Percentiles rank a stretch among this genome's conserved stretches.
Conservation (phyloP, 148 eudicot genomes). For the Drosera capensis region DNA sequence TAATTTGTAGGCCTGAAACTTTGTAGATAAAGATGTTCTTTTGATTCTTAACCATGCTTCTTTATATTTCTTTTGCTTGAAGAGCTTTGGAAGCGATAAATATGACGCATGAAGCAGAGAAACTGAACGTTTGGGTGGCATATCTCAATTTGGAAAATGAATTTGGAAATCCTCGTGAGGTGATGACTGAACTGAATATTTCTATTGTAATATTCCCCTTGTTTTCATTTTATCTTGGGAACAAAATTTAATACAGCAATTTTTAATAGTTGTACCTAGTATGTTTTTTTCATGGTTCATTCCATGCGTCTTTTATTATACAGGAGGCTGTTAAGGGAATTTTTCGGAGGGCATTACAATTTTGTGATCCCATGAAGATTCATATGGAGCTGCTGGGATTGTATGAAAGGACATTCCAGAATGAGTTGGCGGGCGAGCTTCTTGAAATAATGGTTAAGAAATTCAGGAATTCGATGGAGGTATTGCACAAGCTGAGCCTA, state of each 20-base stretch:
- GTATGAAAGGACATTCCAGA: slow-evolving; percentile 80
- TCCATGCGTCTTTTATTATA: slow-evolving; percentile 5
- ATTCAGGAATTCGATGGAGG: slow-evolving; percentile 78
- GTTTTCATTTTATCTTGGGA: not conserved
- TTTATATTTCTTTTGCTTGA: slow-evolving; percentile 5
- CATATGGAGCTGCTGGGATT: slow-evolving; percentile 62
- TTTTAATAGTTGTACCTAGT: not conserved
- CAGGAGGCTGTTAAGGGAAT: slow-evolving; percentile 68
- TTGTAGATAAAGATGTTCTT: not conserved
- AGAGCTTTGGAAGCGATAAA: slow-evolving; percentile 88
- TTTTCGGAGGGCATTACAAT: slow-evolving; percentile 82
- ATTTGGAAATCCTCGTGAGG: slow-evolving; percentile 78
- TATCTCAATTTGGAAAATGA: slow-evolving; percentile 85
- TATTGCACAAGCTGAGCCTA: too few relatives aligned
- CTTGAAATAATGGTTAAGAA: slow-evolving; percentile 75
- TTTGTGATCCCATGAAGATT: slow-evolving; percentile 74
- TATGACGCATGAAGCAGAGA: slow-evolving; percentile 67
- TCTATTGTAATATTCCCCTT: not conserved
- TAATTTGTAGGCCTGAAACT: not conserved
- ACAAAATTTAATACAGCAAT: not conserved
- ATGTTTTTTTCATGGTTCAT: not conserved
- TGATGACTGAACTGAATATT: slow-evolving; percentile 5
- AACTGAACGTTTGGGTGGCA: slow-evolving; percentile 86
- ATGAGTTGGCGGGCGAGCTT: slow-evolving; percentile 58
- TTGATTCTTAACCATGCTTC: not conserved